Evolutionary conservation across 805 yeast species (phyloP).

Genomic region (Teunomyces barrocoloradensis): DNA sequence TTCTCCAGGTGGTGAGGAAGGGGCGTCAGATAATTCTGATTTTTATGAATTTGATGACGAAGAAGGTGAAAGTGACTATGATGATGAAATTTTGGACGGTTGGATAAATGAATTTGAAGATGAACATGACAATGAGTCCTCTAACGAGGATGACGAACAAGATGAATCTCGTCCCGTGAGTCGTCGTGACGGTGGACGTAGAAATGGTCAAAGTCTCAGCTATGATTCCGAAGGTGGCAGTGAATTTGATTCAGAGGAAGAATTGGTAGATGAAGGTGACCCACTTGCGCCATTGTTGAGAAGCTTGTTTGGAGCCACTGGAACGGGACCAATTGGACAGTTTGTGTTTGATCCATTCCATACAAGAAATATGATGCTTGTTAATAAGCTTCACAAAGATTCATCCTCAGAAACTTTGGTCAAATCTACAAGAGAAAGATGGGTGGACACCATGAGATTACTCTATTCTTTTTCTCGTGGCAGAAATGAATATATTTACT

Average conservation of each 20-base stretch:
- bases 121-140: slow-evolving; percentile 18
- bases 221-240: slow-evolving; percentile 1
- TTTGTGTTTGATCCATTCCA: slow-evolving; percentile 5
- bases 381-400: slow-evolving; percentile 7
- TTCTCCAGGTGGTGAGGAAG: slow-evolving; percentile 23
- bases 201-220: neutral
- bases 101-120: slow-evolving; percentile 41
- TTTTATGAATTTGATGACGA: slow-evolving; percentile 20
- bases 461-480: slow-evolving; percentile 35
- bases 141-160: slow-evolving; percentile 15
- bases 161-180: slow-evolving; percentile 1
- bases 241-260: slow-evolving; percentile 2
- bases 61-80: slow-evolving; percentile 29
- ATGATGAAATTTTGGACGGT: slow-evolving; percentile 37
- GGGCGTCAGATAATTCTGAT: slow-evolving; percentile 8
- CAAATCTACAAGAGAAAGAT: slow-evolving; percentile 60
- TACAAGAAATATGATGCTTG: neutral
- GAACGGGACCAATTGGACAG: slow-evolving; percentile 11
- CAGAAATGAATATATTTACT: neutral
- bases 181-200: slow-evolving; percentile 9
- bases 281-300: slow-evolving; percentile 7
- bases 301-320: slow-evolving; percentile 14
- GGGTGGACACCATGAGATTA: slow-evolving; percentile 58
- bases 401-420: slow-evolving; percentile 25
- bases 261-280: neutral